Percentiles rank a stretch among this genome's conserved stretches.
These are phyloP conservation scores for Talaromyces adpressus DNA, from an alignment of 495 filamentous ascomycete genomes.

Conservation along the genomic window DNA sequence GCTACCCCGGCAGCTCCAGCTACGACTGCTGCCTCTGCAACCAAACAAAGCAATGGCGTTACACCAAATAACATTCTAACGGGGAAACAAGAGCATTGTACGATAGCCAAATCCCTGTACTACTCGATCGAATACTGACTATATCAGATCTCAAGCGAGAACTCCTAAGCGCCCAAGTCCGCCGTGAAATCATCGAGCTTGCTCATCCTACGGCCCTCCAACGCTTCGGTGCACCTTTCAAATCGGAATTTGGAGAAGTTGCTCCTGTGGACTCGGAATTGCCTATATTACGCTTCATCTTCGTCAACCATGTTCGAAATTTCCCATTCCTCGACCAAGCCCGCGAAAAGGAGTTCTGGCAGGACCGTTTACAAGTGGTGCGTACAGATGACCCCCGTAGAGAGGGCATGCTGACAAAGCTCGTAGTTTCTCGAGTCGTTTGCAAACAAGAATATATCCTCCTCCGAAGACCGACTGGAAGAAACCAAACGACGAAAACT, in stretches of 20 bases:
- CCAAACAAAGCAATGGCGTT: background rate
- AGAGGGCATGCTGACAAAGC: background rate
- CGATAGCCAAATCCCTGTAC: slow-evolving; percentile 17
- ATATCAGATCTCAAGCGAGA: slow-evolving; percentile 89
- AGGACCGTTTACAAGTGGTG: slow-evolving; percentile 94
- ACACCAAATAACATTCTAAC: slow-evolving; percentile 59
- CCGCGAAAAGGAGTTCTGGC: slow-evolving; percentile 98
- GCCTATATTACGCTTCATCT: slow-evolving; percentile 91
- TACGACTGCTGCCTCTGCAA: background rate
- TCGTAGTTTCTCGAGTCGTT: slow-evolving; percentile 90
- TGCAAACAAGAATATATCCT: slow-evolving; percentile 95
- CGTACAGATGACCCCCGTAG: slow-evolving; percentile 25
- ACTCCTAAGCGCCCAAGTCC: slow-evolving; percentile 82
- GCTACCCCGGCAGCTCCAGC: background rate
- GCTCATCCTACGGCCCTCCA: slow-evolving; percentile 91
- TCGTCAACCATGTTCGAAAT: slow-evolving; percentile 95
- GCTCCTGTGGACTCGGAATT: slow-evolving; percentile 90
- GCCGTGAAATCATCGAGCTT: slow-evolving; percentile 82
- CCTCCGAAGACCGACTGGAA: slow-evolving; percentile 90
- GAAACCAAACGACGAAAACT: slow-evolving; percentile 93
- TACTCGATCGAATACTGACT: slow-evolving; percentile 18
- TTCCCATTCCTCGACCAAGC: slow-evolving; percentile 96
- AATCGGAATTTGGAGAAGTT: slow-evolving; percentile 85
- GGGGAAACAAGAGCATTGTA: slow-evolving; percentile 98
- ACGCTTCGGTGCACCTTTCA: slow-evolving; percentile 92